These are phyloP conservation scores for Calonectria crousiana DNA, from an alignment of 2,329 filamentous ascomycete species.

Conservation along the genomic window DNA sequence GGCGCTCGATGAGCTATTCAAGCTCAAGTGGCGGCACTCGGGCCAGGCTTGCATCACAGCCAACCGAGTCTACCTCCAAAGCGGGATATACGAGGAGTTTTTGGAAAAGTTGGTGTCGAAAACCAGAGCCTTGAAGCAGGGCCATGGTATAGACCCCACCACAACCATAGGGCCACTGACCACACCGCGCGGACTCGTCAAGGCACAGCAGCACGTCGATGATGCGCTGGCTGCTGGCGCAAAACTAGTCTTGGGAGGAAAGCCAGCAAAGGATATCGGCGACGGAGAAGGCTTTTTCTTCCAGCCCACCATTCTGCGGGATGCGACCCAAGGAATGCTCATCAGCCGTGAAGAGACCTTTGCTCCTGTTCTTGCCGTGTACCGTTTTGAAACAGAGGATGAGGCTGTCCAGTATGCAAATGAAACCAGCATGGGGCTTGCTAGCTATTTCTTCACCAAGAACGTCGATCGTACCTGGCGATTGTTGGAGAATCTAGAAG, in stretches of 20 bases:
- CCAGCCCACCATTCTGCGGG: slow-evolving; percentile 31
- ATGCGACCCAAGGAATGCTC: slow-evolving; percentile 6
- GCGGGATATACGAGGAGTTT: slow-evolving; percentile 66
- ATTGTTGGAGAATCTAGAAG: slow-evolving; percentile 32
- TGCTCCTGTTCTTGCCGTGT: slow-evolving; percentile 28
- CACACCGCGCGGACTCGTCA: slow-evolving; percentile 22
- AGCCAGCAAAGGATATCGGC: neutral
- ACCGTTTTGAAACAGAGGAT: slow-evolving; percentile 31
- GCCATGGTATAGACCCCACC: slow-evolving; percentile 21
- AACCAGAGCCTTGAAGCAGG: slow-evolving; percentile 1
- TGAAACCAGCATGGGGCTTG: slow-evolving; percentile 31
- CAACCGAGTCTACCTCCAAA: slow-evolving; percentile 70
- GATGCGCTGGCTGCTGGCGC: slow-evolving; percentile 29
- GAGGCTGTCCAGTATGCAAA: slow-evolving; percentile 30
- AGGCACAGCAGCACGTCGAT: slow-evolving; percentile 22
- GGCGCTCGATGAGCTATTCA: slow-evolving; percentile 61
- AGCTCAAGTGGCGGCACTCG: slow-evolving; percentile 75
- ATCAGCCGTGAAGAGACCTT: slow-evolving; percentile 33
- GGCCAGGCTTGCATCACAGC: slow-evolving; percentile 78
- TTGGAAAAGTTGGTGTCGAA: neutral
- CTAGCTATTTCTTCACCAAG: slow-evolving; percentile 32
- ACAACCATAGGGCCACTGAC: slow-evolving; percentile 32
- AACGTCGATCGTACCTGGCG: slow-evolving; percentile 26
- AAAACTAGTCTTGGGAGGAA: slow-evolving; percentile 9
- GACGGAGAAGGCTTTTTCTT: slow-evolving; percentile 29